These are phyloP conservation scores for Coemansia sp. DNA, from an alignment of 371 early-diverging fungal species.

Conservation along the genomic window DNA sequence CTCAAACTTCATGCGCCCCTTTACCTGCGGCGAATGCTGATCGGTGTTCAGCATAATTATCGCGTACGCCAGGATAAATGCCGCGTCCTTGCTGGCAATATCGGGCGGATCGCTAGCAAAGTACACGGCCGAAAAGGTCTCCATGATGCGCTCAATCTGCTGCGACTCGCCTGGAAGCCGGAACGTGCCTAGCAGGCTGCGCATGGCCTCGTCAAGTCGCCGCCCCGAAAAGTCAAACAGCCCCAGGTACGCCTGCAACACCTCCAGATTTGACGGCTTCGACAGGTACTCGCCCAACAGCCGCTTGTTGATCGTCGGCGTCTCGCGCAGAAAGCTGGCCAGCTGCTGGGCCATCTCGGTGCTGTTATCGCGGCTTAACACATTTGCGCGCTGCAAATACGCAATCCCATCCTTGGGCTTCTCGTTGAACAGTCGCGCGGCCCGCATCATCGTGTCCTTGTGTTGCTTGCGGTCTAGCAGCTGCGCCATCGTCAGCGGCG, in stretches of 20 bases:
- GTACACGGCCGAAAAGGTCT: constrained; percentile 79
- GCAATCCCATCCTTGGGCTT: constrained; percentile 81
- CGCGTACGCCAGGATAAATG: constrained; percentile 82
- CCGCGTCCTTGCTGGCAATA: constrained; percentile 72
- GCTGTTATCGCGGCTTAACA: constrained; percentile 39
- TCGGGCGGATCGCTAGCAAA: constrained; percentile 60
- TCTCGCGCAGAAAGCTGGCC: constrained; percentile 70
- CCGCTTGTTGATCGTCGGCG: constrained; percentile 77
- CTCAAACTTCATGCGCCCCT: constrained; percentile 80
- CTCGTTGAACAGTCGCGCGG: constrained; percentile 81
- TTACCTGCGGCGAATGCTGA: constrained; percentile 86
- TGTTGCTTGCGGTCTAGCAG: constrained; percentile 49
- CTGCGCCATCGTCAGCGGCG: constrained; percentile 26
- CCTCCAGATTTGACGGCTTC: constrained; percentile 74
- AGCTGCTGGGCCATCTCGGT: constrained; percentile 60
- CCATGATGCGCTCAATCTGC: constrained; percentile 89
- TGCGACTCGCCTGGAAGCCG: constrained; percentile 94
- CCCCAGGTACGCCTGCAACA: constrained; percentile 76
- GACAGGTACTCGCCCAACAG: constrained; percentile 86
- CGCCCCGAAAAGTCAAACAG: constrained; percentile 80
- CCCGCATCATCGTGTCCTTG: constrained; percentile 75
- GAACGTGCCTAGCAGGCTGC: constrained; percentile 82
- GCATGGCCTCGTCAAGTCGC: constrained; percentile 84
- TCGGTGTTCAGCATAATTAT: constrained; percentile 95
- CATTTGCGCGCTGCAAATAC: constrained; percentile 59